A percentile compares a stretch with the other conserved stretches of the same genome.
Conservation (phyloP, 169 alveolate genomes). For the Perkinsus olseni region DNA sequence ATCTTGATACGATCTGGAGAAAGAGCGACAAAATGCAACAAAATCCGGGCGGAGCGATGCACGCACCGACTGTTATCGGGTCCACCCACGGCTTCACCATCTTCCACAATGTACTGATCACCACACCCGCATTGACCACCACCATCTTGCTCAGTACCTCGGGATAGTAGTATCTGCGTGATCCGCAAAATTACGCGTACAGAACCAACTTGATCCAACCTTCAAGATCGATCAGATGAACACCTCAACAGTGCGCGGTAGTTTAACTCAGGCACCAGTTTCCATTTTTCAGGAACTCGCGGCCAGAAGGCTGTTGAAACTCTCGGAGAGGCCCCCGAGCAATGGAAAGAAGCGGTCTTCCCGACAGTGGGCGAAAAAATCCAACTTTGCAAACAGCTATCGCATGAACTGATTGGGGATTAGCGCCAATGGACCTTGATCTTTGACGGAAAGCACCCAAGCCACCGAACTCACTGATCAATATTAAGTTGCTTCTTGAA, state of each 20-base stretch:
- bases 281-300: too few species aligned
- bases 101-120: not conserved
- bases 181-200: too few species aligned
- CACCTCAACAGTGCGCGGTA: not conserved
- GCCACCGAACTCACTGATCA: not conserved
- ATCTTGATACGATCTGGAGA: not conserved
- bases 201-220: too few species aligned
- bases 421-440: too few species aligned
- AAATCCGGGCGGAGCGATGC: not conserved
- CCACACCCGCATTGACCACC: not conserved
- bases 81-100: not conserved
- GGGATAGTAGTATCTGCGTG: not conserved
- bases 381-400: too few species aligned
- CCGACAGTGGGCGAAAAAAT: too few species aligned
- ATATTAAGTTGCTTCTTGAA: not conserved
- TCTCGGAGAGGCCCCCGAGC: too few species aligned
- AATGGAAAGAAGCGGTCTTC: too few species aligned
- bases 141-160: not conserved
- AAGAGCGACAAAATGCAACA: not conserved
- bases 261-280: too few species aligned
- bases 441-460: too few species aligned
- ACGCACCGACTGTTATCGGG: not conserved
- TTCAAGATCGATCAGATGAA: not conserved
- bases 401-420: too few species aligned
- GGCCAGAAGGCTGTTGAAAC: too few species aligned